Base-by-base conservation (phyloP, 139 green algal species). In the Closterium sp. region DNA sequence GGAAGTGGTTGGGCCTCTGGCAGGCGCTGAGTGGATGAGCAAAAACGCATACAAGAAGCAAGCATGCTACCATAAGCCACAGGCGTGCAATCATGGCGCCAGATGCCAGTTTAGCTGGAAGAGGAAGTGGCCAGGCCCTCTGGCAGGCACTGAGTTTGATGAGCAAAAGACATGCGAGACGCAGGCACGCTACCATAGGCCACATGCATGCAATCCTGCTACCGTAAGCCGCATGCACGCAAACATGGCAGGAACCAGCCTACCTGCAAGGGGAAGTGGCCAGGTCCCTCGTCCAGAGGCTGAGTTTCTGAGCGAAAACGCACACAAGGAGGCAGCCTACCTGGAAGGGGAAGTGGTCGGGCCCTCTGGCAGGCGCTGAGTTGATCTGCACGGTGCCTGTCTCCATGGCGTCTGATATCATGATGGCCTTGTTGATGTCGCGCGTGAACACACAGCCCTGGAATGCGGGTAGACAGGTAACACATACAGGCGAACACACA, bases 331-430 rank as follows among this genome's bases (percentile, higher is more conserved):
- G 33, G 33, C 3, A 21, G n/a, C 33, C 19, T n/a, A 93, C 93
- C 90, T 95, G 93, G 84, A 95, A 95, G 28, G 93, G 93, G 93
- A 95, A 95, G 84, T 95, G 93, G 81, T 95, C 30, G 0, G 90
- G 93, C 7, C 97, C 98, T 34, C 98, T 95, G 19, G 97, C 97
- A 2, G 98, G 98, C 9, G 97, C 96, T 1, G 95, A 92, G 94
- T 99, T 99, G 85, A 99, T 95, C 95, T 99, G 97, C 90, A 99
- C 97, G 30, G 97, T 99, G 55, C 98, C 98, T 16, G 97, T 98
- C 95, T 98, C 95, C 97, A 99, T 98, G 43, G 96, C 96, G 89
- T 99, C 97, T 31, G 93, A 96, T 66, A 99, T 95, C 38, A 81
- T 55, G 25, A 99, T 97, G 31, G 97, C 97, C 21, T 93, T 81